A percentile compares a stretch with the other conserved stretches of the same genome.
These are phyloP conservation scores for Diospyros lotus DNA, from an alignment of 148 eudicot species.

Conservation along the genomic window DNA sequence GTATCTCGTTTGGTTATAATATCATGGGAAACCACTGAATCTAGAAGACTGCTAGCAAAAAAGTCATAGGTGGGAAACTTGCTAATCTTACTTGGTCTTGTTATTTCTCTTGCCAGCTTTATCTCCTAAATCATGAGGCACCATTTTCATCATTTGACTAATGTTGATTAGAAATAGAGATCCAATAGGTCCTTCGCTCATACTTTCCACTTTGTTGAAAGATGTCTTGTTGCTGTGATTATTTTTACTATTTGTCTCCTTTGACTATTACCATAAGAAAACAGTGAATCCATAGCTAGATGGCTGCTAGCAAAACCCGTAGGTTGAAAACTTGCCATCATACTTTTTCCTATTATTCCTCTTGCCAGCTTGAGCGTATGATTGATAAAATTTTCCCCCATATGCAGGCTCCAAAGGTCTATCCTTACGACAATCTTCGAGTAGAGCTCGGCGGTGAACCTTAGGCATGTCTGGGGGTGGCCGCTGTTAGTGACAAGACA, in stretches of 20 bases:
- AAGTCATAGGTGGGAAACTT: too few species aligned
- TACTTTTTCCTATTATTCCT: neutral
- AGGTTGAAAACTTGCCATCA: neutral
- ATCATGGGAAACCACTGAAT: too few species aligned
- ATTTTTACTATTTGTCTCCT: neutral
- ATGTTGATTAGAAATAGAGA: neutral
- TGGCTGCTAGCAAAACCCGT: neutral
- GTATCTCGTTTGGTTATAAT: too few species aligned
- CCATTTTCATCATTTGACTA: too few species aligned
- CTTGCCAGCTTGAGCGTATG: neutral
- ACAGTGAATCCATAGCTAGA: too few species aligned
- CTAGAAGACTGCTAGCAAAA: too few species aligned
- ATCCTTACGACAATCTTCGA: slow-evolving; percentile 78
- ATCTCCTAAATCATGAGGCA: too few species aligned
- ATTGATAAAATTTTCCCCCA: slow-evolving; percentile 3
- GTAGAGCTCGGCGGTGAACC: slow-evolving; percentile 86
- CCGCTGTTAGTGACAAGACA: neutral
- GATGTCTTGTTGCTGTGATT: neutral
- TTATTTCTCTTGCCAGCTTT: too few species aligned
- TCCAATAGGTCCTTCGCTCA: neutral
- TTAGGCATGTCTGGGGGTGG: slow-evolving; percentile 14
- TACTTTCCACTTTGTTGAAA: neutral
- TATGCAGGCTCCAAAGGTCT: slow-evolving; percentile 73
- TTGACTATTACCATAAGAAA: too few species aligned
- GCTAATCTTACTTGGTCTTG: too few species aligned